A percentile compares a stretch with the other conserved stretches of the same genome.
Conservation (phyloP, 768 basidiomycete genomes). For the Pleurotus pulmonarius region DNA sequence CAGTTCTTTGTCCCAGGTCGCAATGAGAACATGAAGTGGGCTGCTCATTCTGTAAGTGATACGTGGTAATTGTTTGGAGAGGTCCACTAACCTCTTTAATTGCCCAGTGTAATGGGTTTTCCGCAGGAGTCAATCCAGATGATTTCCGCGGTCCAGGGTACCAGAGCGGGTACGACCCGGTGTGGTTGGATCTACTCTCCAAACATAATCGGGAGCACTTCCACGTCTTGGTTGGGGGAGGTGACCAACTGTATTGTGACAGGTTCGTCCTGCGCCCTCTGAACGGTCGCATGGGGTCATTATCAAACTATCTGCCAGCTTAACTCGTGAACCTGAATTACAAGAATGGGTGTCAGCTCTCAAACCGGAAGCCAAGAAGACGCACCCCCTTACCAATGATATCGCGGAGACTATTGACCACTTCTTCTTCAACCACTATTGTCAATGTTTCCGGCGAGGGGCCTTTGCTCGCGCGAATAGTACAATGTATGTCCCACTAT, state of each 20-base stretch:
- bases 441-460: slow-evolving; percentile 77
- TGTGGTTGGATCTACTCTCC: slow-evolving; percentile 90
- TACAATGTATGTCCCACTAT: slow-evolving; percentile 62
- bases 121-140: slow-evolving; percentile 84
- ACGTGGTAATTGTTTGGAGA: not conserved
- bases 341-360: slow-evolving; percentile 76
- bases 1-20: slow-evolving; percentile 82
- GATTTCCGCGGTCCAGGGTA: slow-evolving; percentile 82
- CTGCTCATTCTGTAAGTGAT: slow-evolving; percentile 71
- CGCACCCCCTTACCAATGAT: slow-evolving; percentile 61
- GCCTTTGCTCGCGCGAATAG: slow-evolving; percentile 91
- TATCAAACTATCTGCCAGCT: slow-evolving; percentile 28
- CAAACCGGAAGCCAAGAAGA: slow-evolving; percentile 56
- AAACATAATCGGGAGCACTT: slow-evolving; percentile 80
- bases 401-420: slow-evolving; percentile 77
- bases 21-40: slow-evolving; percentile 86
- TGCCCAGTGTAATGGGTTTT: slow-evolving; percentile 81
- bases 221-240: slow-evolving; percentile 91
- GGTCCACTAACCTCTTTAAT: not conserved
- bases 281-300: not conserved
- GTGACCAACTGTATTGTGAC: slow-evolving; percentile 91
- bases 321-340: slow-evolving; percentile 85
- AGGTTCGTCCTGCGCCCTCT: slow-evolving; percentile 35
- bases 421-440: slow-evolving; percentile 91
- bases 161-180: slow-evolving; percentile 70